Base-by-base conservation (phyloP, 2,329 filamentous ascomycete species). In the Paraphoma chrysanthemicola region DNA sequence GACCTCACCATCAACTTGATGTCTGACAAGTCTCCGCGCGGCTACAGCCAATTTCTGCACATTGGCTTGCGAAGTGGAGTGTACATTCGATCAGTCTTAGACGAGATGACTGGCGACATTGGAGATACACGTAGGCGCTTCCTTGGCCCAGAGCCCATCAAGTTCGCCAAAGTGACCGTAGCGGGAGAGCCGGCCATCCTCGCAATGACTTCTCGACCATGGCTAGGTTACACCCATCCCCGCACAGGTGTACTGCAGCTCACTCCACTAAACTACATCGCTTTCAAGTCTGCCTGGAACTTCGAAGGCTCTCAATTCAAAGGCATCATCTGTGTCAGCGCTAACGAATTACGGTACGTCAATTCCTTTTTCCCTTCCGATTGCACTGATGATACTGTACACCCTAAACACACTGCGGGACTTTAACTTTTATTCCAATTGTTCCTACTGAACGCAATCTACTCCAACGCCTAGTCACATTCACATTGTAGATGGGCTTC, bases 251-350 rank as follows among this genome's bases (percentile, higher is more conserved):
- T 89, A 38, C 97, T 97, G 70, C 92, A 96, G 78, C 88, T 98
- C 65, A 97, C 94, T 1, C 95, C 96, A 0, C 80, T 99, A 30
- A 92, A 91, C 75, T 97, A 96, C 70, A 88, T 90, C 51, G 88
- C 90, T 41, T 85, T 99, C 29, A 93, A 97, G 76, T 97, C 92
- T 83, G 93, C 91, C 3, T 97, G 93, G 90, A 97, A 95, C 69
- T 98, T 99, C 73, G 94, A 91, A 76, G 97, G 93, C 72, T 92
- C 97, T 74, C 91, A 97, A 76, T 97, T 93, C 69, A 88, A 97
- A 78, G 93, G 93, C 53, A 94, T 97, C 83, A 94, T 97, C 51
- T 93, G 93, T 57, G 94, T 97, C 59, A 91, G 96, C 78, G 92
- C 89, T 46, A 90, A 94, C 76, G 95, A 92, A 73, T 78, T 96